Evolutionary conservation across 2,329 filamentous ascomycete species (phyloP).

Genomic region (Trichophyton benhamiae): DNA sequence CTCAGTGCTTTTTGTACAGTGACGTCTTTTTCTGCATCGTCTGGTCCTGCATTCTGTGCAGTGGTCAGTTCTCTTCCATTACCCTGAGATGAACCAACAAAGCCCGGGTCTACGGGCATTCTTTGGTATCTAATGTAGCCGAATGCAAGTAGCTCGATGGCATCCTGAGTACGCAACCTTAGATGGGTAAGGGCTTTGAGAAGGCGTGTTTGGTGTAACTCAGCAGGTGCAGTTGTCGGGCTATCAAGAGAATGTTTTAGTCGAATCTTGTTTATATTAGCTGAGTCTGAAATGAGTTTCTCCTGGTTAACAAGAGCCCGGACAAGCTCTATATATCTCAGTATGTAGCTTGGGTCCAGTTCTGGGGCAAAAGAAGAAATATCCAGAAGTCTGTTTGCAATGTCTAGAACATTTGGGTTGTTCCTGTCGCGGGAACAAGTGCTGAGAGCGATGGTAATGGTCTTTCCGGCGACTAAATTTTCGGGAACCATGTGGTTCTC

Average conservation of each 20-base stretch:
- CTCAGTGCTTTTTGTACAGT: neutral
- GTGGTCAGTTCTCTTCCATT: neutral
- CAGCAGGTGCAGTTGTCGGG: neutral
- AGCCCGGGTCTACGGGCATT: neutral
- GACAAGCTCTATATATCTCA: constrained; percentile 8
- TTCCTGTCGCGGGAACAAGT: constrained; percentile 64
- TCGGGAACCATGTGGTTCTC: constrained; percentile 38
- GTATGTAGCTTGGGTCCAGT: constrained; percentile 1
- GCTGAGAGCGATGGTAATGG: constrained; percentile 61
- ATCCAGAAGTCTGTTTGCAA: constrained; percentile 54
- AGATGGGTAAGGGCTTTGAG: constrained; percentile 2
- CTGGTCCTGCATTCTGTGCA: neutral
- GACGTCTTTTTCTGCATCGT: neutral
- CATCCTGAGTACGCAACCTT: neutral
- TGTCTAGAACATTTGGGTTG: constrained; percentile 55
- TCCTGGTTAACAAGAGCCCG: neutral
- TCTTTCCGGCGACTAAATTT: constrained; percentile 36
- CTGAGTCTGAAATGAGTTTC: constrained; percentile 1
- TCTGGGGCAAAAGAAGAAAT: constrained; percentile 39
- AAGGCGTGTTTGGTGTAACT: constrained; percentile 4
- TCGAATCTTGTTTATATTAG: neutral
- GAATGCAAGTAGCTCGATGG: neutral
- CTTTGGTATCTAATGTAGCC: neutral
- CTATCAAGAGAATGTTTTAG: neutral
- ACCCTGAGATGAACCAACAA: neutral